Conservation (phyloP, 2,329 filamentous ascomycete genomes). For the Domatiomyces catenatus region DNA sequence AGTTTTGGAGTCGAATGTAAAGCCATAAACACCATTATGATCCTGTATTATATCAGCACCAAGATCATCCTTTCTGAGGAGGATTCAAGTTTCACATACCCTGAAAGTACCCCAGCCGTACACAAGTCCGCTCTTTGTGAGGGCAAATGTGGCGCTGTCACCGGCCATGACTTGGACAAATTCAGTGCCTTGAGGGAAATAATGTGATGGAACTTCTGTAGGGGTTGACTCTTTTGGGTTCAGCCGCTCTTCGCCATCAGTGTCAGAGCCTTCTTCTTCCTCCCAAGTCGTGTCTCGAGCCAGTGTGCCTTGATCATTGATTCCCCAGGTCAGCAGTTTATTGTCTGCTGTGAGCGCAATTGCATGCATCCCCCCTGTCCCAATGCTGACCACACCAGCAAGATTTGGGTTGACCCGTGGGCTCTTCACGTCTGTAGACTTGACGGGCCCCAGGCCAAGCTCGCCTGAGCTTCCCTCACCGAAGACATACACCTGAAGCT, state of each 20-base stretch:
- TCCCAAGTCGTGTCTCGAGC: constrained; percentile 54
- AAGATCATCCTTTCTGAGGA: no score
- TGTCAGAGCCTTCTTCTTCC: neutral
- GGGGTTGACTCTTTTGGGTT: constrained; percentile 60
- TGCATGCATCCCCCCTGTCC: constrained; percentile 60
- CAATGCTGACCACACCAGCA: constrained; percentile 37
- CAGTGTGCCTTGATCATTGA: constrained; percentile 66
- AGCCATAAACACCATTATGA: constrained; percentile 44
- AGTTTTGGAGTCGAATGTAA: constrained; percentile 18
- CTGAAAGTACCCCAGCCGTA: constrained; percentile 79
- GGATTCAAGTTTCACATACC: constrained; percentile 27
- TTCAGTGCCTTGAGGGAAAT: constrained; percentile 45
- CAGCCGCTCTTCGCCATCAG: constrained; percentile 27
- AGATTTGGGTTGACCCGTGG: constrained; percentile 53
- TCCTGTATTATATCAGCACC: constrained; percentile 22
- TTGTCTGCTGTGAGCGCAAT: constrained; percentile 62
- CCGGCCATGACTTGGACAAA: constrained; percentile 55
- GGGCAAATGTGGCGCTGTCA: constrained; percentile 60
- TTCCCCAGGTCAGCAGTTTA: constrained; percentile 73
- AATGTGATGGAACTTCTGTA: constrained; percentile 34
- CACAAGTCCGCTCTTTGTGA: constrained; percentile 61
- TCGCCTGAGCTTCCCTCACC: constrained; percentile 65
- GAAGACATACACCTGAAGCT: constrained; percentile 61
- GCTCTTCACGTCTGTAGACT: constrained; percentile 49
- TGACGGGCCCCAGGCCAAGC: constrained; percentile 56